Base-by-base conservation (phyloP, 2,329 filamentous ascomycete genomes). In the Colletotrichum plurivorum region DNA sequence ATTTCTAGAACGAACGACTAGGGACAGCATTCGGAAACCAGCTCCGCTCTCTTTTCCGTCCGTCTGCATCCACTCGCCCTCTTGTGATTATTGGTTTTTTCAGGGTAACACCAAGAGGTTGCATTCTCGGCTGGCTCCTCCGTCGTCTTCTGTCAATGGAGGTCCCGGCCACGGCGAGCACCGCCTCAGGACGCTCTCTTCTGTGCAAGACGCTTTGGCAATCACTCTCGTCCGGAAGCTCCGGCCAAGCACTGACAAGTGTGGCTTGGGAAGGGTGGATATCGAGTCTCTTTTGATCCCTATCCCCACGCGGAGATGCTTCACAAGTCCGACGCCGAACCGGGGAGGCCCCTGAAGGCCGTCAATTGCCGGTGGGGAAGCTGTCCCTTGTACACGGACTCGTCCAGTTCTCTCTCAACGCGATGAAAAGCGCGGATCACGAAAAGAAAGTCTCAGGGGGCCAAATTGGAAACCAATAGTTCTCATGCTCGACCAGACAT, bases 21-120 rank as follows among this genome's bases (percentile, higher is more conserved):
- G 27, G 25, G 4, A 15, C 41, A 54, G 48, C 48, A 31, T 22
- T 4, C 10, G 43, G 41, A 55, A 65, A 31, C 43, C 27, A n/a
- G 8, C 13, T 25, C 27, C 31, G 8, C 31, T 36, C 31, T 36
- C 31, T 36, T 36, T 36, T 36, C 31, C 31, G 31, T 36, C 31
- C 8, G 31, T 36, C 31, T 36, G 8, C 31, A 10, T 36, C 31
- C 31, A 3, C 31, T 10, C 31, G 31, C 31, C 8, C 31, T 36
- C 31, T 36, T 36, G 31, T 10, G 6, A 36, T 36, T 10, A 36
- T 36, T 36, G 45, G 39, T 27, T 65, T 18, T 18, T 41, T 53
- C 9, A 12, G 48, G 25, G 15, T 18, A 25, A 54, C 31, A 25
- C 48, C 46, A 68, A 45, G 31, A 36, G 31, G 48, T 58, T 53